A percentile compares a stretch with the other conserved stretches of the same genome.
Conservation (phyloP, 2,329 filamentous ascomycete species). For the Orbilia brochopaga region DNA sequence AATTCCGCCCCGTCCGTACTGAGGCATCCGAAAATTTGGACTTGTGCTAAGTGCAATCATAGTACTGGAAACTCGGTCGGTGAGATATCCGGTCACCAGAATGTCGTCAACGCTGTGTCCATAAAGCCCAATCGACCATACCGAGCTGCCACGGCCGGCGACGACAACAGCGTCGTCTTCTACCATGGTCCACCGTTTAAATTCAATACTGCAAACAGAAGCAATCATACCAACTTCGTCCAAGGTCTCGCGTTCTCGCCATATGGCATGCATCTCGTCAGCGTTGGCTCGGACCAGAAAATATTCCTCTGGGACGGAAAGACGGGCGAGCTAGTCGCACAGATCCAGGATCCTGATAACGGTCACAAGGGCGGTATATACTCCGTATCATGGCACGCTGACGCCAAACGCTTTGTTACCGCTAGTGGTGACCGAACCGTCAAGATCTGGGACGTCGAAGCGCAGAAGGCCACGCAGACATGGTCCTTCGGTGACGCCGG, state of each 20-base stretch:
- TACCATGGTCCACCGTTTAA: conserved; percentile 95
- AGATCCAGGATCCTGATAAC: conserved; percentile 74
- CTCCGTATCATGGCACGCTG: conserved; percentile 84
- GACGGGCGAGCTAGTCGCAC: conserved; percentile 79
- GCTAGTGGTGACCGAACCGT: conserved; percentile 94
- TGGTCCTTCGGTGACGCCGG: conserved; percentile 85
- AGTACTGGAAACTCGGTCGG: conserved; percentile 96
- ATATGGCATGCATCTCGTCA: conserved; percentile 80
- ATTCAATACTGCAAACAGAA: conserved; percentile 78
- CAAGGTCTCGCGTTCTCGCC: conserved; percentile 88
- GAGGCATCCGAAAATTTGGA: too few relatives aligned
- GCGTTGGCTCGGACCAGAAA: conserved; percentile 86
- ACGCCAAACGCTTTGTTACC: conserved; percentile 85
- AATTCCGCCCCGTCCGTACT: conserved; percentile 72
- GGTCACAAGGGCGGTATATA: conserved; percentile 93
- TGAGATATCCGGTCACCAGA: conserved; percentile 89
- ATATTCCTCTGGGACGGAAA: conserved; percentile 97
- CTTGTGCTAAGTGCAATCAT: conserved; percentile 59
- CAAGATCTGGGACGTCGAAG: conserved; percentile 88
- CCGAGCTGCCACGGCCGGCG: conserved; percentile 85
- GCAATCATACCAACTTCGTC: conserved; percentile 85
- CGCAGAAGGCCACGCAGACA: conserved; percentile 75
- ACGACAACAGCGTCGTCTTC: conserved; percentile 89
- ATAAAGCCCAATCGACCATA: conserved; percentile 90
- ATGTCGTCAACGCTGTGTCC: conserved; percentile 86